Conservation (phyloP, 371 early-diverging fungal species). For the Lichtheimia ornata region DNA sequence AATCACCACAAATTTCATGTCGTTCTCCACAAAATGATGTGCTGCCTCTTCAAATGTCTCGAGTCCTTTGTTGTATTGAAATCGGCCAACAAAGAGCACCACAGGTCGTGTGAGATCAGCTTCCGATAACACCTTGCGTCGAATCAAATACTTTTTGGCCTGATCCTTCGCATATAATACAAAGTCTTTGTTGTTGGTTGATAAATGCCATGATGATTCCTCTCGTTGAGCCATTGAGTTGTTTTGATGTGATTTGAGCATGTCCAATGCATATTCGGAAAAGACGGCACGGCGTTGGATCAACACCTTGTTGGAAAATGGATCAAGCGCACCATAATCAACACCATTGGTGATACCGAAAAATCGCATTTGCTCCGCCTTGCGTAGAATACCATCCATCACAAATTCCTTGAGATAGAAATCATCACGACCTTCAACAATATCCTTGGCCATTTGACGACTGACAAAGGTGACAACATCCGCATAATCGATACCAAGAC, state of each 20-base stretch:
- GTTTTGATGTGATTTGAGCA: conserved; percentile 24
- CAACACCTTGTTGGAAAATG: conserved; percentile 52
- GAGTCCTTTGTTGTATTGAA: conserved; percentile 55
- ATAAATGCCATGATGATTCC: conserved; percentile 26
- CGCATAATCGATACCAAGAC: conserved; percentile 58
- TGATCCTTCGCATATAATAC: conserved; percentile 51
- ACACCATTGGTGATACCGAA: conserved; percentile 67
- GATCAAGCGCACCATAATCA: conserved; percentile 54
- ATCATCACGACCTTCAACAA: conserved; percentile 60
- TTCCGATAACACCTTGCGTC: conserved; percentile 40
- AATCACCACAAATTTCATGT: conserved; percentile 60
- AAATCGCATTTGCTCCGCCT: conserved; percentile 51
- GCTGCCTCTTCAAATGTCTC: conserved; percentile 49
- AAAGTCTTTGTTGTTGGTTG: conserved; percentile 32
- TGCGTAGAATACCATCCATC: conserved; percentile 55
- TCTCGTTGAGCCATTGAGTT: conserved; percentile 1
- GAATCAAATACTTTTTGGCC: conserved; percentile 52
- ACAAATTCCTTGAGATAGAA: conserved; percentile 66
- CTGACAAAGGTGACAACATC: conserved; percentile 62
- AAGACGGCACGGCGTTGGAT: conserved; percentile 39
- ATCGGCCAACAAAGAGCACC: conserved; percentile 56
- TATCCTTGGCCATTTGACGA: conserved; percentile 56
- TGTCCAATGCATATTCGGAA: conserved; percentile 42
- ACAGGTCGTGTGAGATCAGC: conserved; percentile 55
- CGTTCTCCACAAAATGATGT: conserved; percentile 39